Evolutionary conservation across 2,329 filamentous ascomycete genomes (phyloP), one percentile per base, ranked within the genome.

Genomic region (Neocucurbitaria cava): DNA sequence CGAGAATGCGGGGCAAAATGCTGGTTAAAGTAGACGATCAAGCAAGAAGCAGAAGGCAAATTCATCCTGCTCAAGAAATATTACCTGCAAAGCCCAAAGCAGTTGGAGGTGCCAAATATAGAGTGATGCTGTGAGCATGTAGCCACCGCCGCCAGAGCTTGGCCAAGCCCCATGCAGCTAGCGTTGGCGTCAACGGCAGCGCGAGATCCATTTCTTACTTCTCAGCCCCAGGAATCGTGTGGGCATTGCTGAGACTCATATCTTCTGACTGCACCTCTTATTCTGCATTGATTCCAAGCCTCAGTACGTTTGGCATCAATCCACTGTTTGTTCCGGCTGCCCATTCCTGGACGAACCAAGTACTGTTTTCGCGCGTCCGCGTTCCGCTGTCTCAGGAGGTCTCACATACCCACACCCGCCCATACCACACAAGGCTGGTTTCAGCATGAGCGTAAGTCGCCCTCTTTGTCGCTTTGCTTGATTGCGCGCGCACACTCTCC

Each of bases 361-460:
- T 35, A 43, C 43, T 48, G 49, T 51, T 54, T 54, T 20, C 54
- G 52, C 52, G 57, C 65, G 39, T 52, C 51, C 49, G 46, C 62
- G 51, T 53, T 10, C 31, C 31, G 8, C 56, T 64, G 71, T 76
- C 66, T 75, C 73, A 76, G 72, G 71, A 72, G 70, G 52, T 40
- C 48, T 60, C 62, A 61, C 64, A 59, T 52, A 56, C 53, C 64
- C 55, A 58, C 52, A 56, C 54, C 64, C 54, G 61, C 65, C 64
- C 62, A 64, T 60, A 65, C 68, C 71, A 72, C 62, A 72, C 71
- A 49, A 46, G 49, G 54, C 59, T 62, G 47, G 71, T 75, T 74
- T 74, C 73, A 76, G 62, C 64, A 76, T 76, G 73, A 76, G 72
- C 62, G 73, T 76, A 68, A 69, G 72, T 65, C 39, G 24, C 49